Percentiles rank a stretch among this genome's conserved stretches.
Evolutionary conservation across 169 alveolate species (phyloP).

Genomic region (Cryptosporidium sp.): DNA sequence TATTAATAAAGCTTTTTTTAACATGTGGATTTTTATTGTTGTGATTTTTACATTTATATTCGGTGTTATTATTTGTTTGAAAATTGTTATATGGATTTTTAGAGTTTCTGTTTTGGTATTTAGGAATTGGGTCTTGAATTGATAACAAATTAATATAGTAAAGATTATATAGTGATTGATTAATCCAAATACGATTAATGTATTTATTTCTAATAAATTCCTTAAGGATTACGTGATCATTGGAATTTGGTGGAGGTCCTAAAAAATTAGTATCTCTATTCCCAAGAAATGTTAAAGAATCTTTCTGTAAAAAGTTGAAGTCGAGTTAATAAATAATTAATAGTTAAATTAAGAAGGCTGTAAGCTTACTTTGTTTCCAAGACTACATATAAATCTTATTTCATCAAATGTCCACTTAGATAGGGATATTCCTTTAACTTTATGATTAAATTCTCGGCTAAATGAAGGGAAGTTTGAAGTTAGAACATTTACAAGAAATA

Average conservation of each 20-base stretch:
- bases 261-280: not conserved
- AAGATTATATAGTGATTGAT: not conserved
- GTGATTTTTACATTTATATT: not conserved
- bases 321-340: not conserved
- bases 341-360: too few species aligned
- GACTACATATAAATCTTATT: conserved; percentile 77
- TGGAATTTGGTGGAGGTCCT: conserved; percentile 16
- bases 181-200: conserved; percentile 30
- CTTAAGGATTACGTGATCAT: not conserved
- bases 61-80: not conserved
- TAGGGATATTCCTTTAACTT: conserved; percentile 81
- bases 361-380: conserved; percentile 77
- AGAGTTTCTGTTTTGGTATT: not conserved
- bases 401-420: conserved; percentile 81
- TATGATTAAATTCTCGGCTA: conserved; percentile 81
- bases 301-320: not conserved
- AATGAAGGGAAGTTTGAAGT: not conserved
- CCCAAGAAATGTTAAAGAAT: conserved; percentile 1
- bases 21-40: not conserved
- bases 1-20: conserved; percentile 4
- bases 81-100: not conserved
- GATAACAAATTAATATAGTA: not conserved
- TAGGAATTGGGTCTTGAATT: not conserved
- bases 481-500: not conserved
- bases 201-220: conserved; percentile 56